Evolutionary conservation across 2,329 filamentous ascomycete genomes (phyloP).

Genomic region (Fusarium devonianum): DNA sequence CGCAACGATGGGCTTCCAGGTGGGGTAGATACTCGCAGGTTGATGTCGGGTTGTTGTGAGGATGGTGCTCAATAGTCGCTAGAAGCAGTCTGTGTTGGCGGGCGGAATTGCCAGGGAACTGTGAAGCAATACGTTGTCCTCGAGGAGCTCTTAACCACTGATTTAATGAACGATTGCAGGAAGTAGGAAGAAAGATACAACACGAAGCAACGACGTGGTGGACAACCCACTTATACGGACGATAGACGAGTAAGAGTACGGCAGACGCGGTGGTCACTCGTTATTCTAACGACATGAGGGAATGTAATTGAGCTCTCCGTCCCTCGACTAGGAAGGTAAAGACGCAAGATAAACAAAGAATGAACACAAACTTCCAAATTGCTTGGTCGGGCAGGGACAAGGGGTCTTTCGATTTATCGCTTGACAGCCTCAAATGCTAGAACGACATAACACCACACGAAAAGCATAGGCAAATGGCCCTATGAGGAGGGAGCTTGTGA

Average conservation of each 20-base stretch:
- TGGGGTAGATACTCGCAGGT: neutral
- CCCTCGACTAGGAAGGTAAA: constrained; percentile 5
- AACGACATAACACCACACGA: neutral
- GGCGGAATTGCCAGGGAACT: too few species aligned
- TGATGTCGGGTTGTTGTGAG: too few species aligned
- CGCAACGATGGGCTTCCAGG: neutral
- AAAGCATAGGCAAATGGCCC: too few species aligned
- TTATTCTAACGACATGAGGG: constrained; percentile 11
- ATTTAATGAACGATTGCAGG: too few species aligned
- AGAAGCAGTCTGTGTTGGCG: too few species aligned
- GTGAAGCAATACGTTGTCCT: too few species aligned
- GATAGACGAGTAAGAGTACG: constrained; percentile 8
- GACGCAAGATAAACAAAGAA: neutral
- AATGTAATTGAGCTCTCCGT: neutral
- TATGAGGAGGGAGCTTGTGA: too few species aligned
- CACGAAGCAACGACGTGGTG: neutral
- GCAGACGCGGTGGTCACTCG: constrained; percentile 8
- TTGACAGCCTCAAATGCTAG: neutral
- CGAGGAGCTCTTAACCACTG: too few species aligned
- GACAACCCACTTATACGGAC: constrained; percentile 27
- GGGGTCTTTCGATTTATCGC: constrained; percentile 13
- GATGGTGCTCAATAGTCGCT: too few species aligned
- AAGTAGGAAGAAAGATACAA: neutral
- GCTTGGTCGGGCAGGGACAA: constrained; percentile 20
- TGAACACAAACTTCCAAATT: neutral